Conservation (phyloP, 1,139 yeast species). For the Nakaseomyces delphensis region DNA sequence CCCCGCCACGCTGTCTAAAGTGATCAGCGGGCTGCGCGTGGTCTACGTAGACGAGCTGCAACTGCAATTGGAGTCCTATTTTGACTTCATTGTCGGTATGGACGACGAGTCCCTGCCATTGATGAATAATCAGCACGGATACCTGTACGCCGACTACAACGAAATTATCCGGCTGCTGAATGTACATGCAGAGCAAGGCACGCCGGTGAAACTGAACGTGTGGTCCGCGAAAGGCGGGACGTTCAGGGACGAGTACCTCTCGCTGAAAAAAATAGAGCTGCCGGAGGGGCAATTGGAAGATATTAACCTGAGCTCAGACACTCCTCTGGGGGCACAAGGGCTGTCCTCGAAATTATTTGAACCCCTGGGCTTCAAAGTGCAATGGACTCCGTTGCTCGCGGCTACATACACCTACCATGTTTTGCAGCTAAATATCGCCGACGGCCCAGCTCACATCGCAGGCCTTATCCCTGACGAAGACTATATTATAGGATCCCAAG, state of each 20-base stretch:
- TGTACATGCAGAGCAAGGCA: slow-evolving; percentile 24
- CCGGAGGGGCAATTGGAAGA: slow-evolving; percentile 21
- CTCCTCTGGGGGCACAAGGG: neutral
- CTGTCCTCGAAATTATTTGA: slow-evolving; percentile 22
- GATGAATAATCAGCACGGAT: slow-evolving; percentile 32
- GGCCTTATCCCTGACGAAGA: slow-evolving; percentile 82
- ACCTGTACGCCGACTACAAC: slow-evolving; percentile 34
- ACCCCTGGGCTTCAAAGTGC: slow-evolving; percentile 57
- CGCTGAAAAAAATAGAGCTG: slow-evolving; percentile 19
- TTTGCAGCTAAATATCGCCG: slow-evolving; percentile 52
- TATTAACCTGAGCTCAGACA: slow-evolving; percentile 16
- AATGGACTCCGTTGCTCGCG: slow-evolving; percentile 66
- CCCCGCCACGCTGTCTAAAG: slow-evolving; percentile 16
- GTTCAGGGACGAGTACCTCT: slow-evolving; percentile 29
- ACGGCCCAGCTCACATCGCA: slow-evolving; percentile 79
- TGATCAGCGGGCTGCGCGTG: slow-evolving; percentile 47
- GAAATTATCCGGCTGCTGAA: slow-evolving; percentile 25
- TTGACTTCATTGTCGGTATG: slow-evolving; percentile 72
- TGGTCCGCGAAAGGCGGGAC: slow-evolving; percentile 91
- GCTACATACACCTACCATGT: slow-evolving; percentile 88
- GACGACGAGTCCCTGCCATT: slow-evolving; percentile 68
- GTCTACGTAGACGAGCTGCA: slow-evolving; percentile 39
- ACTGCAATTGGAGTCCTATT: slow-evolving; percentile 67
- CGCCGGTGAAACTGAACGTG: slow-evolving; percentile 48
- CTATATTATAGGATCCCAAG: slow-evolving; percentile 83